phyloP scores from a whole-genome alignment of 441 rosid species.

The Eutrema salsugineum region DNA sequence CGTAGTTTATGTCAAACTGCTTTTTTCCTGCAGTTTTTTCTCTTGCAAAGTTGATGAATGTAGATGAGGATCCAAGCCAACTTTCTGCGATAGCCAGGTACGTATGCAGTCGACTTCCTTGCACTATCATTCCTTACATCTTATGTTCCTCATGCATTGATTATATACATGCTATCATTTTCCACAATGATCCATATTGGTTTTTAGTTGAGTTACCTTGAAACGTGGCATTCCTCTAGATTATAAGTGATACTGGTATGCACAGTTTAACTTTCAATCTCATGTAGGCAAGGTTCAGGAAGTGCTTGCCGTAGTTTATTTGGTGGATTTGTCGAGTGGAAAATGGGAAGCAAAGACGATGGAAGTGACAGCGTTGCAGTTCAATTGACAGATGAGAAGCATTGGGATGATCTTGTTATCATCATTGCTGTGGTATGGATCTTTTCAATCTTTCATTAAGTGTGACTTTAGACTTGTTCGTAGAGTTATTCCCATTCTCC shows the following conservation, averaged over 20 bases:
- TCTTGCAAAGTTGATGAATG: conserved; percentile 93
- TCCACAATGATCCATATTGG: not conserved
- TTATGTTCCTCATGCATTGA: not conserved
- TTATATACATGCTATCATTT: not conserved
- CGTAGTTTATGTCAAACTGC: conserved; percentile 1
- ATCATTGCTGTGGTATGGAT: conserved; percentile 86
- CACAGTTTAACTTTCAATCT: not conserved
- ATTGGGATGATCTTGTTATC: conserved; percentile 94
- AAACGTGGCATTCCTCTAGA: not conserved
- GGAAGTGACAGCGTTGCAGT: conserved; percentile 94
- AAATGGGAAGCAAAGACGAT: conserved; percentile 77
- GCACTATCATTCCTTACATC: not conserved
- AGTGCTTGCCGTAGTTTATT: conserved; percentile 98
- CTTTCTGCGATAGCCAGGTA: conserved; percentile 98
- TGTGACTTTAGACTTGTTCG: not conserved
- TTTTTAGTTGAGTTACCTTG: not conserved
- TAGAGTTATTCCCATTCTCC: not conserved
- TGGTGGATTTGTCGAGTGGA: conserved; percentile 98
- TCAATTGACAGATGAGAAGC: conserved; percentile 91
- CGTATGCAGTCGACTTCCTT: not conserved
- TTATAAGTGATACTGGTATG: not conserved
- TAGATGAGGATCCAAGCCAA: conserved; percentile 72
- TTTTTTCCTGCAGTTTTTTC: conserved; percentile 57
- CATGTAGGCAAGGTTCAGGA: conserved; percentile 93
- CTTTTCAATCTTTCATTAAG: not conserved